These are phyloP conservation scores for Peronospora belbahrii DNA, from an alignment of 352 stramenopile species.

Conservation along the genomic window DNA sequence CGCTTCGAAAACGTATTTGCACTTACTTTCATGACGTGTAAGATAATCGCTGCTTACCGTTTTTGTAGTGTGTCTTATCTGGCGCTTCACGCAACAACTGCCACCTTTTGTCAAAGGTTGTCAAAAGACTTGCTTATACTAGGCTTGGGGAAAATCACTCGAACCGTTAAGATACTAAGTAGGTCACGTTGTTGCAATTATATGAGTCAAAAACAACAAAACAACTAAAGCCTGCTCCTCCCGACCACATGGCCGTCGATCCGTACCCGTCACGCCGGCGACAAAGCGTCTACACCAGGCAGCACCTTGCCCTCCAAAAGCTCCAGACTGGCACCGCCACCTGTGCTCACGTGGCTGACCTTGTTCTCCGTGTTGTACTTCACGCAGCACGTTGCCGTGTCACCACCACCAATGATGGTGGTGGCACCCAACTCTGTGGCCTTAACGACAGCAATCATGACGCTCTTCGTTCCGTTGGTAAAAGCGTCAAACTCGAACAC, in stretches of 20 bases:
- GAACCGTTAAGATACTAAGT: background rate
- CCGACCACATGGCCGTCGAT: constrained; percentile 11
- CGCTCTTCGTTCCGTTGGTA: constrained; percentile 88
- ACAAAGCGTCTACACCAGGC: constrained; percentile 95
- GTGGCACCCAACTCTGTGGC: constrained; percentile 90
- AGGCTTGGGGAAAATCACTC: no score
- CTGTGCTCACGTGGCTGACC: constrained; percentile 88
- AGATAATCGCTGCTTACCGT: no score
- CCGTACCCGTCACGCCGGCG: constrained; percentile 39
- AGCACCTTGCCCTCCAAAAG: constrained; percentile 98
- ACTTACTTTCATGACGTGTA: background rate
- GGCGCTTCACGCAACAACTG: no score
- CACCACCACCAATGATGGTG: constrained; percentile 98
- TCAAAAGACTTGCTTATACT: no score
- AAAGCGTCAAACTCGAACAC: constrained; percentile 99
- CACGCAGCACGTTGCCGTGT: constrained; percentile 90
- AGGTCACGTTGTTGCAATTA: constrained; percentile 17
- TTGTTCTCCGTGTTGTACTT: constrained; percentile 87
- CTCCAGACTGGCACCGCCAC: constrained; percentile 94
- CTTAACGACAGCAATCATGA: constrained; percentile 95
- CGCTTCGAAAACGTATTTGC: constrained; percentile 4
- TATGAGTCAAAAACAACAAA: constrained; percentile 13
- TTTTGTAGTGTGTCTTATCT: no score
- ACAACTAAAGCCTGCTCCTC: constrained; percentile 23
- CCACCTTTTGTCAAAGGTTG: no score